Percentiles rank a stretch among this genome's conserved stretches.
phyloP scores from a whole-genome alignment of 2,329 filamentous ascomycete genomes.

The Fusarium siculi region DNA sequence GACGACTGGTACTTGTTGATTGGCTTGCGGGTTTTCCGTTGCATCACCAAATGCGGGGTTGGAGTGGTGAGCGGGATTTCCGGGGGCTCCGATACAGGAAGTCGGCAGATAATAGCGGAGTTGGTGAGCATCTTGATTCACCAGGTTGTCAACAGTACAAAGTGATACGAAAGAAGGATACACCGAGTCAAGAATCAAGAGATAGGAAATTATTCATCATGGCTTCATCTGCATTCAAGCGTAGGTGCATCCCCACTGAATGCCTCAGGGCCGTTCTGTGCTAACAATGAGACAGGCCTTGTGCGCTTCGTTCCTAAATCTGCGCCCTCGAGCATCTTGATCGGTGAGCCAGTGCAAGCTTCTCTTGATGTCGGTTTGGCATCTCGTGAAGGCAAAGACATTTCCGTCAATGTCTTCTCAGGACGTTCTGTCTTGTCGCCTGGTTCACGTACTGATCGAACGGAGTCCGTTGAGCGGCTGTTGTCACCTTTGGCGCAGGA shows the following conservation, averaged over 20 bases:
- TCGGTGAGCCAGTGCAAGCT: neutral
- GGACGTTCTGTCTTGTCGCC: neutral
- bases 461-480: neutral
- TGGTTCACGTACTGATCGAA: neutral
- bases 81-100: conserved; percentile 19
- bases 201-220: neutral
- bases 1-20: neutral
- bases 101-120: neutral
- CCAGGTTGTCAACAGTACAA: neutral
- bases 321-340: neutral
- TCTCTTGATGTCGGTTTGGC: neutral
- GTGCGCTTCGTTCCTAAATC: conserved; percentile 16
- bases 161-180: neutral
- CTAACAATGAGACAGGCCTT: neutral
- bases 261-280: no score
- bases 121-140: neutral
- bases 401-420: neutral
- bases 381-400: neutral
- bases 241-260: accelerated
- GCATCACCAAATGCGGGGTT: neutral
- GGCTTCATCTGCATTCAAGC: neutral
- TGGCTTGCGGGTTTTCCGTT: neutral
- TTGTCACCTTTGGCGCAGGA: conserved; percentile 2
- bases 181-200: accelerated
- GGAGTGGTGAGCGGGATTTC: neutral